Evolutionary conservation across 1,139 yeast species (phyloP), one percentile per base, ranked within the genome.

Genomic region (Geotrichum reessii): DNA sequence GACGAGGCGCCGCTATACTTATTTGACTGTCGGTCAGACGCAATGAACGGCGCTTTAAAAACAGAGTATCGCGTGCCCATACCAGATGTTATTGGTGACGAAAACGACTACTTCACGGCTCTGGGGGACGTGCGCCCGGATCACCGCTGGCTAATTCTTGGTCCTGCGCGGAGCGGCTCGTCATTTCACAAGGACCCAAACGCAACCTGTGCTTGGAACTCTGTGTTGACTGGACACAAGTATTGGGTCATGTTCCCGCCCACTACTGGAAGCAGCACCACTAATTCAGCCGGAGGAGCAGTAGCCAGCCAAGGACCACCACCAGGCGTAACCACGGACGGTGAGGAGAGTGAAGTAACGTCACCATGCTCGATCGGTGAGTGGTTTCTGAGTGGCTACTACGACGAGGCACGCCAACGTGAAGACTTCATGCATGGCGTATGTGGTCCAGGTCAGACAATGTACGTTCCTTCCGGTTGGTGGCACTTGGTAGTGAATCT

Each of bases 181-280:
- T 87, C 95, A 0, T 91, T 90, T 71, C 97, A 91, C 71, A 90
- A 91, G 66, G 97, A 91, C 68, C 97, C 97, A 2, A 91, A 91
- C 69, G 83, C 84, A 52, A 91, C 97, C 0, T 83, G 87, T 57
- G 97, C 97, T 0, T 91, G 97, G 97, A 91, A 91, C 71, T 81
- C 90, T 0, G 84, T 86, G 2, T 71, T 91, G 1, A 75, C 81
- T 0, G 96, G 97, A 0, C 76, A 81, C 58, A 91, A 91, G 70
- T 76, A 90, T 56, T 91, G 97, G 97, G 76, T 90, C 22, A 88
- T 91, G 95, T 76, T 88, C 25, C 96, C 96, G 1, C 93, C 95
- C 0, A 76, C 46, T 21, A 6, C 24, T 1, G 21, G 52, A 14
- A 37, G 6, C 42, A 14, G 17, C 7, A 25, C 28, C 28, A n/a